Conservation (phyloP, 73 alveolate species). For the Effrenium voratum region DNA sequence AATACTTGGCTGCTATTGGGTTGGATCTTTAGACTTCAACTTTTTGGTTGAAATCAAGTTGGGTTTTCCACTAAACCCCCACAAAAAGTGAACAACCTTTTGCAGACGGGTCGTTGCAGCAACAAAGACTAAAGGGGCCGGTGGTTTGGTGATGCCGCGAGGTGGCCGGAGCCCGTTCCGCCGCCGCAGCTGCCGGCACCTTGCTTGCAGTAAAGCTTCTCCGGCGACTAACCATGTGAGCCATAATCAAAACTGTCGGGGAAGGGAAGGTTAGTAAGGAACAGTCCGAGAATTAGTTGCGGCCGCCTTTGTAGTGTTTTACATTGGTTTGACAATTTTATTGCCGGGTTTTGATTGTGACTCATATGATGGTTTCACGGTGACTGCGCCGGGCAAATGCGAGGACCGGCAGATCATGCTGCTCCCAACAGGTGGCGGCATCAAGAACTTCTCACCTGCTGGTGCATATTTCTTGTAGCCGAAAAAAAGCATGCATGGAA, state of each 20-base stretch:
- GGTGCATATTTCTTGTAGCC: constrained; percentile 55
- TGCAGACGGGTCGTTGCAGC: no score
- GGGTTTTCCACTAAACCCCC: not conserved
- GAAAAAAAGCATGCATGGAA: no score
- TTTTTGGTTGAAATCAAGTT: no score
- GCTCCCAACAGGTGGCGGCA: constrained; percentile 60
- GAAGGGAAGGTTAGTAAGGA: not conserved
- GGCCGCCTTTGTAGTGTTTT: no score
- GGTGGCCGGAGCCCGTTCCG: constrained; percentile 86
- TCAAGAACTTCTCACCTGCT: constrained; percentile 53
- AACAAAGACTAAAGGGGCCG: no score
- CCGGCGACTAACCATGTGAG: not conserved
- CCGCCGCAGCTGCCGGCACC: constrained; percentile 35
- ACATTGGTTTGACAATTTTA: no score
- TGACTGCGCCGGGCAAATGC: no score
- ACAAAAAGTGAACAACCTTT: no score
- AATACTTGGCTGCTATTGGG: not conserved
- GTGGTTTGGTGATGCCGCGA: no score
- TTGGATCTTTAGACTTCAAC: not conserved
- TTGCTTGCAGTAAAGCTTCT: not conserved
- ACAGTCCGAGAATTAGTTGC: not conserved
- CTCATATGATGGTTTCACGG: not conserved
- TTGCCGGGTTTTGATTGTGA: not conserved
- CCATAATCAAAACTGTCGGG: not conserved
- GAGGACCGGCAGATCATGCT: constrained; percentile 48